A percentile compares a stretch with the other conserved stretches of the same genome.
These are phyloP conservation scores for Scutellaria minor DNA, from an alignment of 257 asterid species.

Conservation along the genomic window DNA sequence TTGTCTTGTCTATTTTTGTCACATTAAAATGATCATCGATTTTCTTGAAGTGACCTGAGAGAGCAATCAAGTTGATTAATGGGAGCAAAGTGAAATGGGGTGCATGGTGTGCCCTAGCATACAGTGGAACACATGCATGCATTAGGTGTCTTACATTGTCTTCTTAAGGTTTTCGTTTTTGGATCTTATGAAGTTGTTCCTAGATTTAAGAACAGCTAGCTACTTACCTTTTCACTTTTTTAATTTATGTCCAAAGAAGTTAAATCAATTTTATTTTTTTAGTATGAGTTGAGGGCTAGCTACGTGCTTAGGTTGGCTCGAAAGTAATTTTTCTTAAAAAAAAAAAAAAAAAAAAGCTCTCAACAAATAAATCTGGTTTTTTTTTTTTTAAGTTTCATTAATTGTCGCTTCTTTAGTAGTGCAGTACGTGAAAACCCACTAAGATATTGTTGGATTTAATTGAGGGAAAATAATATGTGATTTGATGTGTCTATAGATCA, in stretches of 20 bases:
- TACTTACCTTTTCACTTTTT: conserved; percentile 8
- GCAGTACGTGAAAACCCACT: no score
- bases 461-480: no score
- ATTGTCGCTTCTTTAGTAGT: no score
- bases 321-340: neutral
- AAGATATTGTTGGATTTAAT: no score
- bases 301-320: neutral
- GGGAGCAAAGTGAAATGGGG: neutral
- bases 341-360: no score
- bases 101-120: conserved; percentile 12
- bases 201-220: neutral
- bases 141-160: neutral
- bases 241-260: neutral
- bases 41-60: neutral
- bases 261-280: neutral
- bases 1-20: no score
- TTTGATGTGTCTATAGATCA: no score
- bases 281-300: neutral
- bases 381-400: no score
- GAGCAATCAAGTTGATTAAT: neutral
- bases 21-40: neutral
- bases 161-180: neutral
- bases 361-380: no score
- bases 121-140: conserved; percentile 12
- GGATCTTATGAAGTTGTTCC: conserved; percentile 6